phyloP scores from a whole-genome alignment of 208 protist genomes.

The Leishmania amazonensis region DNA sequence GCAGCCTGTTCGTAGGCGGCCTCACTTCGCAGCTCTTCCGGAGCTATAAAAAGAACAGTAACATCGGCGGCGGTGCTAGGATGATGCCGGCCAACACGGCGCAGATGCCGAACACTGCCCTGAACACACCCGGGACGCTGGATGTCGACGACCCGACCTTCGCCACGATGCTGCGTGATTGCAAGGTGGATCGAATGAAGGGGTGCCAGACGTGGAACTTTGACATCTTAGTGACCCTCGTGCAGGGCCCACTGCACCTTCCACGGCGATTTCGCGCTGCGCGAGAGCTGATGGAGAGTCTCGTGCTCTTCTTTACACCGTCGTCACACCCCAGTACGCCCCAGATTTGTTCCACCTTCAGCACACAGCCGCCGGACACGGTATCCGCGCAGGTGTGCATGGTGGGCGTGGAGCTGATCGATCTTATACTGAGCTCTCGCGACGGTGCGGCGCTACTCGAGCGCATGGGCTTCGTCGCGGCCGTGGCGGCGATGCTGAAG shows the following conservation, averaged over 20 bases:
- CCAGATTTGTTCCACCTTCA: slow-evolving; percentile 61
- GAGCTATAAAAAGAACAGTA: slow-evolving; percentile 37
- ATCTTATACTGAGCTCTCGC: slow-evolving; percentile 73
- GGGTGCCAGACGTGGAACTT: slow-evolving; percentile 64
- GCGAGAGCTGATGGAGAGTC: slow-evolving; percentile 49
- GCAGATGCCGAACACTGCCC: slow-evolving; percentile 32
- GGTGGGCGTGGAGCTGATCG: slow-evolving; percentile 74
- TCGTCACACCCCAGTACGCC: slow-evolving; percentile 18
- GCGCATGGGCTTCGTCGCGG: slow-evolving; percentile 45
- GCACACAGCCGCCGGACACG: slow-evolving; percentile 41
- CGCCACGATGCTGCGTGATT: slow-evolving; percentile 48
- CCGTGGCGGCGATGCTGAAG: slow-evolving; percentile 57
- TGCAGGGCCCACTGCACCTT: slow-evolving; percentile 74
- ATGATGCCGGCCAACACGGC: slow-evolving; percentile 27
- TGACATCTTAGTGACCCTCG: slow-evolving; percentile 71
- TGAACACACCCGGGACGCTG: slow-evolving; percentile 42
- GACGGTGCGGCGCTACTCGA: slow-evolving; percentile 69
- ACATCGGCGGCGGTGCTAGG: background rate
- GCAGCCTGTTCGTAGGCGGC: slow-evolving; percentile 66
- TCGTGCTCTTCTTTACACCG: slow-evolving; percentile 82
- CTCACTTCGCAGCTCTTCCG: slow-evolving; percentile 68
- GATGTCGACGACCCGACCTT: slow-evolving; percentile 75
- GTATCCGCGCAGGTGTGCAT: slow-evolving; percentile 59
- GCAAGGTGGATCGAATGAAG: slow-evolving; percentile 50
- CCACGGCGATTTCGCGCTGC: slow-evolving; percentile 51